phyloP scores from a whole-genome alignment of 768 basidiomycete species.

The Leccinum boreale region DNA sequence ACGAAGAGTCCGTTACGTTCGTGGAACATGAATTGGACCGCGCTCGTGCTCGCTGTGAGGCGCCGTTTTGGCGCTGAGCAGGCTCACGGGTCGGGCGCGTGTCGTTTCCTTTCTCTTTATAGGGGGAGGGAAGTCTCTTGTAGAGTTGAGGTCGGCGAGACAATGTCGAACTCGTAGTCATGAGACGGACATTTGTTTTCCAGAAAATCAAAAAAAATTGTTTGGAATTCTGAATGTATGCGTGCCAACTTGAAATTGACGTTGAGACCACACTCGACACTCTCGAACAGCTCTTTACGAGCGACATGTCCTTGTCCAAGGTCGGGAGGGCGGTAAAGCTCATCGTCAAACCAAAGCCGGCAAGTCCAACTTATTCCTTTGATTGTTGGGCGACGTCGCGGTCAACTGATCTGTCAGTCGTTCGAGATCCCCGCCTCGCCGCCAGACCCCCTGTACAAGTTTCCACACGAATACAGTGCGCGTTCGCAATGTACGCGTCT shows the following conservation, averaged over 20 bases:
- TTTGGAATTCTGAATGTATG: constrained; percentile 12
- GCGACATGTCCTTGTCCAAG: constrained; percentile 10
- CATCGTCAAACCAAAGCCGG: constrained; percentile 30
- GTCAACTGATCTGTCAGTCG: constrained; percentile 10
- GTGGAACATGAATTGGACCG: constrained; percentile 54
- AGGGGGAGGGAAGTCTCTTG: constrained; percentile 39
- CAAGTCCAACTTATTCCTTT: constrained; percentile 8
- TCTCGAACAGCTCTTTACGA: background rate
- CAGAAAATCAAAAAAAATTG: constrained; percentile 2
- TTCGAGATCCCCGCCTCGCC: constrained; percentile 26
- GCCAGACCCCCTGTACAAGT: constrained; percentile 25
- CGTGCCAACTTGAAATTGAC: background rate
- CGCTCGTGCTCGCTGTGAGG: constrained; percentile 40
- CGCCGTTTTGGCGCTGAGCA: constrained; percentile 57
- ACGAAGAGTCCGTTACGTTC: constrained; percentile 68
- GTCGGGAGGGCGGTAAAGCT: constrained; percentile 18
- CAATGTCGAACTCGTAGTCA: constrained; percentile 56
- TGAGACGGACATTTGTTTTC: constrained; percentile 59
- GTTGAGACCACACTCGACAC: background rate
- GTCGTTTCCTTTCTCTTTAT: constrained; percentile 28
- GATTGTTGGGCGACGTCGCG: background rate
- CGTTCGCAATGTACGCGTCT: background rate
- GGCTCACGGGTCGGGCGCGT: constrained; percentile 38
- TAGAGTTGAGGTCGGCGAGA: constrained; percentile 54
- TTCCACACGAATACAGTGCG: constrained; percentile 24